Evolutionary conservation across 805 yeast species (phyloP), one percentile per base, ranked within the genome.

Genomic region (Candida coquimbonensis): DNA sequence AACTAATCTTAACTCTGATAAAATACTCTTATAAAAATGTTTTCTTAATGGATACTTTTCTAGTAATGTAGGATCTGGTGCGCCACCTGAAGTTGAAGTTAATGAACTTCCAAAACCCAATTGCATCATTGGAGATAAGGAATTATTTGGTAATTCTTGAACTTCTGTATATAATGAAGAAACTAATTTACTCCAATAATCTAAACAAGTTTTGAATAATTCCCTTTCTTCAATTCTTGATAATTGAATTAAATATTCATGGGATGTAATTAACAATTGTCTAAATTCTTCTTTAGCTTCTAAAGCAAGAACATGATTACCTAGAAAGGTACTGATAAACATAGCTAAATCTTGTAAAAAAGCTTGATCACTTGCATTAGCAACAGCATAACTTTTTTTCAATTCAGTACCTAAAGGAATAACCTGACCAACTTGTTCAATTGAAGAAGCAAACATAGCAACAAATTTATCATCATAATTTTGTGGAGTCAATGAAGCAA

Each of bases 181-280:
- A n/a, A 93, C 97, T 47, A 93, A 78, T 49, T 78, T 78, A 39
- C 83, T 71, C 99, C 99, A 93, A 67, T 90, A 93, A 63, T 93
- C 99, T 53, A 93, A 75, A 59, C 96, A 87, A 39, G 95, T 90
- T 65, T 93, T 93, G 72, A 93, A 93, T 53, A 93, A 73, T 68
- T 93, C 99, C 57, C 99, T 78, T 67, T 93, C 99, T 51, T 91
- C 96, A 55, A 93, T 86, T 62, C 83, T 80, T 8, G 97, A 89
- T 47, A 93, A 73, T 56, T 84, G 84, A 54, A 93, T 78, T 55
- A 93, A 72, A 64, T 89, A 89, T 60, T 78, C 77, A 61, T 90
- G 95, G 2, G 95, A 80, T 44, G 80, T 77, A 46, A 84, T 62
- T 47, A 88, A 69, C 43, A 88, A 66, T 24, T 78, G 83, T 56